Conservation (phyloP, 2,329 filamentous ascomycete species). For the Samsoniella hepiali region DNA sequence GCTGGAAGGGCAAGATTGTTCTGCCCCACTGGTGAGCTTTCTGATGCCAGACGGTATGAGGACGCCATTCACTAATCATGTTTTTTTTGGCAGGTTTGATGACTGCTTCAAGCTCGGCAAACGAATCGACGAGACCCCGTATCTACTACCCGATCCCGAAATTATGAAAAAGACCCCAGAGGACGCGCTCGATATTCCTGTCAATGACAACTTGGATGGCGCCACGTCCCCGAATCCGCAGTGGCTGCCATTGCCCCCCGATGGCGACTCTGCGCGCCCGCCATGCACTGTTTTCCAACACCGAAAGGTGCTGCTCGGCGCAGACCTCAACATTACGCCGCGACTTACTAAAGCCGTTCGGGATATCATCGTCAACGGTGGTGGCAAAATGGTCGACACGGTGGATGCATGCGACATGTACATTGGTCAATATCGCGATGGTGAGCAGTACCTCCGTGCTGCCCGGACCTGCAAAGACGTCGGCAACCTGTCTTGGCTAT, state of each 20-base stretch:
- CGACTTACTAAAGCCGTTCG: slow-evolving; percentile 66
- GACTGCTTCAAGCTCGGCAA: slow-evolving; percentile 92
- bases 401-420: slow-evolving; percentile 75
- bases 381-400: slow-evolving; percentile 63
- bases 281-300: slow-evolving; percentile 72
- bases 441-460: slow-evolving; percentile 71
- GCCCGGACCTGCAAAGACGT: slow-evolving; percentile 77
- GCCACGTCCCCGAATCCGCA: slow-evolving; percentile 54
- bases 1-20: slow-evolving; percentile 74
- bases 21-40: slow-evolving; percentile 78
- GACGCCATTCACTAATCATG: neutral
- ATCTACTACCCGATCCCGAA: slow-evolving; percentile 80
- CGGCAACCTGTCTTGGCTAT: slow-evolving; percentile 91
- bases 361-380: slow-evolving; percentile 67
- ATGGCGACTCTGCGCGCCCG: slow-evolving; percentile 41
- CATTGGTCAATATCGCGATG: slow-evolving; percentile 83
- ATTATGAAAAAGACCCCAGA: slow-evolving; percentile 62
- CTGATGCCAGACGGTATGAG: neutral
- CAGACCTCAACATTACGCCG: slow-evolving; percentile 67
- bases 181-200: slow-evolving; percentile 53
- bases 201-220: slow-evolving; percentile 62
- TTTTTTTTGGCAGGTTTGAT: slow-evolving; percentile 66
- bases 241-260: slow-evolving; percentile 42
- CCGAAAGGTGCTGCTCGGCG: slow-evolving; percentile 72
- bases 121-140: slow-evolving; percentile 84